These are phyloP conservation scores for Juglanconis sp. DNA, from an alignment of 2,329 filamentous ascomycete genomes.

Conservation along the genomic window DNA sequence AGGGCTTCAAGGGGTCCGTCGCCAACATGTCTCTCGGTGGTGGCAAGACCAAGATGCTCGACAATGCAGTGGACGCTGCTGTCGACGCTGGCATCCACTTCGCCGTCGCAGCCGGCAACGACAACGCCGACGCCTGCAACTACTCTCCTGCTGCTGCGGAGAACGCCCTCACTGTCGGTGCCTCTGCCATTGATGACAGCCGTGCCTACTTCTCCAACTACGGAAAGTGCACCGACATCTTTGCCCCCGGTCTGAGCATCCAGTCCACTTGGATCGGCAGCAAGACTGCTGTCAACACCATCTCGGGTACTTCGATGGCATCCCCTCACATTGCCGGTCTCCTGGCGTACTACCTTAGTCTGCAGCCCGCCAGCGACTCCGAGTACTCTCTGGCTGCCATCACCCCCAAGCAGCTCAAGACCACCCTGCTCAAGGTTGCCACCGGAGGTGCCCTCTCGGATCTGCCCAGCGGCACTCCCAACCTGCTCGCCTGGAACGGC, in stretches of 20 bases:
- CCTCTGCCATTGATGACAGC: constrained; percentile 87
- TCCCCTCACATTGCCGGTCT: constrained; percentile 96
- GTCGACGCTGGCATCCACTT: constrained; percentile 93
- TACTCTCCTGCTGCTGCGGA: constrained; percentile 94
- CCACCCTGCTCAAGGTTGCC: constrained; percentile 76
- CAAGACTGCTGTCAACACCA: constrained; percentile 95
- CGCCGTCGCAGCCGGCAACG: constrained; percentile 95
- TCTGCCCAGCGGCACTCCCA: constrained; percentile 81
- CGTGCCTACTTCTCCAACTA: constrained; percentile 99
- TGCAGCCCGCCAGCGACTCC: constrained; percentile 86
- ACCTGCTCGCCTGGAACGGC: constrained; percentile 98
- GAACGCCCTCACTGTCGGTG: constrained; percentile 93
- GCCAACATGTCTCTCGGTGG: constrained; percentile 99
- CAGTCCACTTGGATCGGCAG: constrained; percentile 97
- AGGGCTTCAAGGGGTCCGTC: constrained; percentile 98
- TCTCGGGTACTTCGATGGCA: constrained; percentile 98
- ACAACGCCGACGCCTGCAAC: constrained; percentile 98
- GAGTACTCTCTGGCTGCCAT: constrained; percentile 86
- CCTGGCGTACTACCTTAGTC: constrained; percentile 94
- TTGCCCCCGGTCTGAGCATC: constrained; percentile 94
- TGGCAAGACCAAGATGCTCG: constrained; percentile 90
- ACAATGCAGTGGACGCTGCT: constrained; percentile 89
- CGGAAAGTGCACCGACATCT: constrained; percentile 99
- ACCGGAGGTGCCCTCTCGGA: constrained; percentile 76
- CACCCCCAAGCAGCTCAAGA: constrained; percentile 92